Base-by-base conservation (phyloP, 2,329 filamentous ascomycete species). In the Microcyclosporella mali region DNA sequence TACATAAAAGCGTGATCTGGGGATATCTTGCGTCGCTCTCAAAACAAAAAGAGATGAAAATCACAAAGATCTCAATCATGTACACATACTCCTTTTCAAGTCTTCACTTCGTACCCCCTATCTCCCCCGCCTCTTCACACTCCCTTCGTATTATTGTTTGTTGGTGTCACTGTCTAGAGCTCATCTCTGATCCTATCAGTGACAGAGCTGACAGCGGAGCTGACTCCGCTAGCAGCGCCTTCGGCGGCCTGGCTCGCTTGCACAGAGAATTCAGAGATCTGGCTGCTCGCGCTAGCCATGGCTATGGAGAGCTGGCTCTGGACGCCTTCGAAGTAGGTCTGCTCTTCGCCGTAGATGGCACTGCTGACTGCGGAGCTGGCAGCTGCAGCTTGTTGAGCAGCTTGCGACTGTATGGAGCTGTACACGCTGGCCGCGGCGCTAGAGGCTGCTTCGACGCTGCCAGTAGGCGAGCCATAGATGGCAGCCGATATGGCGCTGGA, bases 391-490 rank as follows among this genome's bases (percentile, higher is more conserved):
- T 69, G 68, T 32, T 71, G 66, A 9, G 64, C 66, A 7, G 69
- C 72, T 10, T 63, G 66, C 3, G 69, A 70, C 1, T 69, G 65
- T 14, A 72, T 60, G 12, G 70, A 73, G 15, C 64, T 64, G 52
- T 72, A 72, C 0, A 65, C 65, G 38, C 62, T 66, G 6, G 62
- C 67, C 2, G 67, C 71, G 19, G 64, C 67, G 37, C 62, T 67
- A 1, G 70, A 68, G 0, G 65, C 68, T 14, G 66, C 66, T 29
- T 72, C 72, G 28, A 68, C 60, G 4, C 65, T 68, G 2, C 68
- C 66, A 1, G 74, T 75, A 1, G 72, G 65, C 1, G 72, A 72
- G 15, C 78, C 76, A 51, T 78, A 81, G 40, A 82, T 68, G 2
- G 77, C 77, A 38, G 68, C 67, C 11, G 69, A 75, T 43, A 81